phyloP scores from a whole-genome alignment of 2,329 filamentous ascomycete genomes.

The Hypomyces perniciosus region DNA sequence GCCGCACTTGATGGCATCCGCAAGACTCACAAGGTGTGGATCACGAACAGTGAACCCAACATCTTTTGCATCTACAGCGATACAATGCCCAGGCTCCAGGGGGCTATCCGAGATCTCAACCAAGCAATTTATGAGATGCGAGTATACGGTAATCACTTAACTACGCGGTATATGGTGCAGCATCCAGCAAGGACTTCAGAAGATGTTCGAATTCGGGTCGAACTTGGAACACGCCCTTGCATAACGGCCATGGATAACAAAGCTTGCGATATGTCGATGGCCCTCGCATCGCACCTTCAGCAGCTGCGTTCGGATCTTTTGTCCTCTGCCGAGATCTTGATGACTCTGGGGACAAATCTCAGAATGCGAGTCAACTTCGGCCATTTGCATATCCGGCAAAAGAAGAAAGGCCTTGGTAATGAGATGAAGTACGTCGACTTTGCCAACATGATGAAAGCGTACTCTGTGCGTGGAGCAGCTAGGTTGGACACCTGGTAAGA shows the following conservation, averaged over 20 bases:
- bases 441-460: conserved; percentile 20
- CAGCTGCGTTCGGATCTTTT: conserved; percentile 18
- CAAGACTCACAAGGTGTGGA: conserved; percentile 26
- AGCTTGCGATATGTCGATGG: not conserved
- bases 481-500: conserved; percentile 23
- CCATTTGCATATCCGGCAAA: conserved; percentile 20
- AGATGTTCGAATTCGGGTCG: conserved; percentile 17
- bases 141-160: conserved; percentile 20
- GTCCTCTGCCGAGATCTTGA: conserved; percentile 20
- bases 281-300: conserved; percentile 9
- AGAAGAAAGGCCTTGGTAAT: conserved; percentile 20
- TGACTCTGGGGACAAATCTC: conserved; percentile 20
- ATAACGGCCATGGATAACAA: not conserved
- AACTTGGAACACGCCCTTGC: conserved; percentile 21
- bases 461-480: conserved; percentile 25
- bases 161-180: conserved; percentile 25
- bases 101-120: conserved; percentile 25
- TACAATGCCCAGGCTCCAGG: conserved; percentile 19
- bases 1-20: conserved; percentile 24
- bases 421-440: conserved; percentile 22
- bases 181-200: conserved; percentile 13
- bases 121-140: conserved; percentile 28
- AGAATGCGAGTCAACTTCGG: conserved; percentile 30
- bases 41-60: conserved; percentile 20
- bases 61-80: conserved; percentile 23